Evolutionary conservation across 441 rosid genomes (phyloP), one percentile per base, ranked within the genome.

Genomic region (Macaranga tanarius): DNA sequence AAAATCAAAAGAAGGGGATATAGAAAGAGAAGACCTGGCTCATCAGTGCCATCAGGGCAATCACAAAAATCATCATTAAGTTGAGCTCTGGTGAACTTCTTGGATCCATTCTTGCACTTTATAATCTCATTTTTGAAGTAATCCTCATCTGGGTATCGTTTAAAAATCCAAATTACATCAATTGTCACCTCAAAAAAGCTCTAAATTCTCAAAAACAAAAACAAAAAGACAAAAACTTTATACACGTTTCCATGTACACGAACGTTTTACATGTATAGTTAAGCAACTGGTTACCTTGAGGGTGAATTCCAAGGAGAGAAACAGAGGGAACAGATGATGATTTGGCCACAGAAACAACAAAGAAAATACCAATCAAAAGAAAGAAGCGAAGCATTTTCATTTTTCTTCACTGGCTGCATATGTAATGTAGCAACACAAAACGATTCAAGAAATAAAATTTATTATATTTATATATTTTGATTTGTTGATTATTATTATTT

Each of bases 11-110:
- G 28, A 62, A 20, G 63, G 10, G n/a, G n/a, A n/a, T n/a, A 59
- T 11, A 15, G n/a, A 44, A 2, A 51, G 22, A n/a, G 34, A 1
- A 64, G 66, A 89, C 95, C 97, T 64, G 98, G 97, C 62, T 93
- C 95, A 75, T 93, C 98, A 38, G 97, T 89, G 61, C 90, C 97
- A 65, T 91, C 97, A 13, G 83, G 70, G 74, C 97, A 93, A 73
- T 93, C 98, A 64, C 98, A 93, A 77, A 89, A 93, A 72, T 91
- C 92, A 67, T 93, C 98, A 69, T 91, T 93, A 65, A 91, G 91
- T 76, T 88, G 93, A 72, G 88, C 84, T 86, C 47, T 85, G 0
- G 85, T 71, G 85, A 93, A 91, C 62, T 87, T 91, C 79, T 82
- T 87, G 71, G 97, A 88, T 75, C 94, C 98, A 70, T 91, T 87